phyloP scores from a whole-genome alignment of 371 early-diverging fungal genomes.

The Mucor circinelloides region DNA sequence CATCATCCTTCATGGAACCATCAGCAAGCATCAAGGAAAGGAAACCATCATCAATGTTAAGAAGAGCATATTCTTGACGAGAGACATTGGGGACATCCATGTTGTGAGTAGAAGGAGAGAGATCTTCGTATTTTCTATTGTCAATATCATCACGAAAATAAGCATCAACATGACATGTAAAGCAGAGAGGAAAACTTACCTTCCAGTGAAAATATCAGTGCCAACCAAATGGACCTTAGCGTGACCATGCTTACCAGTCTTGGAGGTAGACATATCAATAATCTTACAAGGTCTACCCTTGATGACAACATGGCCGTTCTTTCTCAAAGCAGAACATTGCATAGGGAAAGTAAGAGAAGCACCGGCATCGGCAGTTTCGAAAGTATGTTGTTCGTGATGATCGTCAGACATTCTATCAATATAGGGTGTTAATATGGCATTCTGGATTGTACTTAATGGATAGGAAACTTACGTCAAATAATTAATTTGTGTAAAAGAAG shows the following conservation, averaged over 20 bases:
- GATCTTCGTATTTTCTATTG: slow-evolving; percentile 83
- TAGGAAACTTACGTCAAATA: slow-evolving; percentile 7
- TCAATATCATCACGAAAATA: neutral
- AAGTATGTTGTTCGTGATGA: slow-evolving; percentile 67
- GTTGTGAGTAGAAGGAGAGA: slow-evolving; percentile 99
- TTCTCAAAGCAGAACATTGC: slow-evolving; percentile 99
- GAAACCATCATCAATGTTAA: slow-evolving; percentile 94
- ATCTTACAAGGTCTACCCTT: slow-evolving; percentile 99
- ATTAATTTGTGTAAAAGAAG: neutral
- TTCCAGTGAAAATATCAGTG: slow-evolving; percentile 96
- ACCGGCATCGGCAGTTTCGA: slow-evolving; percentile 78
- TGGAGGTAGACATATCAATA: slow-evolving; percentile 95
- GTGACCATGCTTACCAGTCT: slow-evolving; percentile 99
- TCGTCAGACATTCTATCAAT: slow-evolving; percentile 53
- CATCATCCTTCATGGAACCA: slow-evolving; percentile 93
- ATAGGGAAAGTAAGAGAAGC: slow-evolving; percentile 94
- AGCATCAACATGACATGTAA: neutral
- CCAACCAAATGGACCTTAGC: slow-evolving; percentile 98
- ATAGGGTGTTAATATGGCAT: neutral
- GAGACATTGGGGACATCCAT: slow-evolving; percentile 97
- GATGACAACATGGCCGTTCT: slow-evolving; percentile 97
- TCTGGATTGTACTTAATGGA: neutral
- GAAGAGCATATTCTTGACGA: slow-evolving; percentile 85
- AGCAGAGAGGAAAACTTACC: slow-evolving; percentile 54
- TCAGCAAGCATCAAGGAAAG: slow-evolving; percentile 81